These are phyloP conservation scores for Manihot esculenta DNA, from an alignment of 441 rosid species.

Conservation along the genomic window DNA sequence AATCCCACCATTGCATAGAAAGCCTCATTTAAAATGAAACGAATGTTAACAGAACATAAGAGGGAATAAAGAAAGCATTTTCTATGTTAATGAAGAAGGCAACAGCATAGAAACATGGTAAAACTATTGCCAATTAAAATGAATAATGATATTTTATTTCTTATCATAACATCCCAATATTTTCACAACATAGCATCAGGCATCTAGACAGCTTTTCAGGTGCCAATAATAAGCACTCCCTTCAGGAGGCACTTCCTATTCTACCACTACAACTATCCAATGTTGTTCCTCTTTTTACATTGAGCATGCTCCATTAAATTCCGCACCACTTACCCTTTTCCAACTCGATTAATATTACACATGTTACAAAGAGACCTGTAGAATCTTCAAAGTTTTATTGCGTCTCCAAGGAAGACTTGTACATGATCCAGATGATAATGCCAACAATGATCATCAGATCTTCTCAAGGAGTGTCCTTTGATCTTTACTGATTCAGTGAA, in stretches of 20 bases:
- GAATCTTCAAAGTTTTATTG: slow-evolving; percentile 18
- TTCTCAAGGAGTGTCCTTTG: background rate
- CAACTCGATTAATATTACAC: slow-evolving; percentile 24
- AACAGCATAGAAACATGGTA: too few species aligned
- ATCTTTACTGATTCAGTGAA: background rate
- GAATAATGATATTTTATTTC: slow-evolving; percentile 13
- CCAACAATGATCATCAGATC: background rate
- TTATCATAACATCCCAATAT: background rate
- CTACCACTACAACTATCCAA: slow-evolving; percentile 19
- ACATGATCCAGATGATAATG: background rate
- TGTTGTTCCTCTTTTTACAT: slow-evolving; percentile 15
- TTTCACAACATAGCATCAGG: slow-evolving; percentile 11
- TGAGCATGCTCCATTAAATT: slow-evolving; percentile 10
- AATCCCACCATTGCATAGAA: background rate
- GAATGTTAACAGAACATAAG: background rate
- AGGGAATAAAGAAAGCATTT: background rate
- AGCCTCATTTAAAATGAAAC: background rate
- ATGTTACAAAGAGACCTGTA: slow-evolving; percentile 36
- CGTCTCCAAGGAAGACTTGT: slow-evolving; percentile 4
- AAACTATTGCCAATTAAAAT: background rate
- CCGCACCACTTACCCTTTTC: slow-evolving; percentile 12
- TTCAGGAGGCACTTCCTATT: slow-evolving; percentile 21
- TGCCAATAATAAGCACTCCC: slow-evolving; percentile 18
- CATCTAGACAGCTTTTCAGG: background rate
- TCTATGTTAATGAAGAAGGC: too few species aligned